Conservation (phyloP, 352 stramenopile genomes). For the Phytopythium ostracodes region DNA sequence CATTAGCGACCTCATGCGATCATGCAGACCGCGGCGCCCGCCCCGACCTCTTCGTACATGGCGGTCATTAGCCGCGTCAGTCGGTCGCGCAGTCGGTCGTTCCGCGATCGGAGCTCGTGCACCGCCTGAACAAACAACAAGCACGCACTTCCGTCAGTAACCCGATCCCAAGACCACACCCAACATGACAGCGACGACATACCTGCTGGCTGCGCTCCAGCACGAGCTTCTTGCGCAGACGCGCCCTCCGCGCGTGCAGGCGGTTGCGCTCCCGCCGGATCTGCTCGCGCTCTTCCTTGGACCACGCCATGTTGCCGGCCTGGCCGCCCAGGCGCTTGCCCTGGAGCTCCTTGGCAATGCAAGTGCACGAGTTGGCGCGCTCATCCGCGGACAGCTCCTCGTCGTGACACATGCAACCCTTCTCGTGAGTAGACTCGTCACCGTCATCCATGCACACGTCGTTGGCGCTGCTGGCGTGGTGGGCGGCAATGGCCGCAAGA, state of each 20-base stretch:
- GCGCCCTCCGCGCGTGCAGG: conserved; percentile 64
- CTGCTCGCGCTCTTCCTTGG: conserved; percentile 69
- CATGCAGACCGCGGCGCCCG: conserved; percentile 6
- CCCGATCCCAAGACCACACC: background rate
- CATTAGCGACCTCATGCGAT: background rate
- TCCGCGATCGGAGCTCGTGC: conserved; percentile 51
- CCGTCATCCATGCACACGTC: conserved; percentile 35
- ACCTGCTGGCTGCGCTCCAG: conserved; percentile 76
- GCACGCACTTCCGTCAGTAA: conserved; percentile 6
- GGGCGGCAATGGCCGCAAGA: conserved; percentile 4
- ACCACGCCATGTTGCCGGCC: conserved; percentile 39
- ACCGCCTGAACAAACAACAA: conserved; percentile 36
- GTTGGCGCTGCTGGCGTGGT: conserved; percentile 20
- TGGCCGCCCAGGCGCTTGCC: conserved; percentile 15
- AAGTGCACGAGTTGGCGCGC: conserved; percentile 17
- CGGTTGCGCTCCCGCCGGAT: conserved; percentile 72
- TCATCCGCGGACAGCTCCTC: conserved; percentile 23
- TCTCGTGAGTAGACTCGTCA: conserved; percentile 36
- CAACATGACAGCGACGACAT: background rate
- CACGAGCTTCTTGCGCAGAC: conserved; percentile 77
- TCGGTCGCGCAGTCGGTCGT: conserved; percentile 55
- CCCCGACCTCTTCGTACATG: conserved; percentile 49
- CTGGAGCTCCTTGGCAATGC: conserved; percentile 17
- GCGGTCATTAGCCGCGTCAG: conserved; percentile 54
- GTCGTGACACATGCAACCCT: conserved; percentile 32